Conservation (phyloP, 805 yeast genomes). For the Tetrapisispora pingtungensis region DNA sequence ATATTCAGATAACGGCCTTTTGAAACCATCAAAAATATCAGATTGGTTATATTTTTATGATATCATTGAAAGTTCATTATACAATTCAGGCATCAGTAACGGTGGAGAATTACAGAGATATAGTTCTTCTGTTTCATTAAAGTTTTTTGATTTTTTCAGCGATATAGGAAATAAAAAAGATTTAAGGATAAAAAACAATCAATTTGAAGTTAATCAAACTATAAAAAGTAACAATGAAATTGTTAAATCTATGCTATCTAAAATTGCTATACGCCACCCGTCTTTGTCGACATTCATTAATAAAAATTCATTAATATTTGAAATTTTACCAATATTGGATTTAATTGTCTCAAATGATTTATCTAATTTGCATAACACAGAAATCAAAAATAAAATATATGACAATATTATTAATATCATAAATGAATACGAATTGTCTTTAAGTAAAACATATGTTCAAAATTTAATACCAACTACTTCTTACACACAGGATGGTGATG, state of each 20-base stretch:
- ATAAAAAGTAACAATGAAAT: conserved; percentile 25
- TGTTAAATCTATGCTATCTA: conserved; percentile 15
- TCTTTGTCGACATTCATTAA: conserved; percentile 10
- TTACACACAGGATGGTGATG: not conserved
- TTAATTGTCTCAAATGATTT: conserved; percentile 22
- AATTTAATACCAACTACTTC: not conserved
- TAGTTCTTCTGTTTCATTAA: conserved; percentile 45
- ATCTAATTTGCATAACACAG: conserved; percentile 15
- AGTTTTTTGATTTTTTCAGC: conserved; percentile 54
- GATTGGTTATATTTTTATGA: conserved; percentile 78
- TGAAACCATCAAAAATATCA: conserved; percentile 49
- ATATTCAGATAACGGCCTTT: conserved; percentile 53
- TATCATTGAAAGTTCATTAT: conserved; percentile 31
- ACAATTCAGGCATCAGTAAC: conserved; percentile 26
- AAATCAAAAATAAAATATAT: conserved; percentile 22
- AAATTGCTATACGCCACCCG: conserved; percentile 10
- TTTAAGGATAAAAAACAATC: conserved; percentile 24
- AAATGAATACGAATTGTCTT: conserved; percentile 31
- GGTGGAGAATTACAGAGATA: conserved; percentile 44
- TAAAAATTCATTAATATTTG: conserved; percentile 18
- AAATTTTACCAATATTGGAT: conserved; percentile 31
- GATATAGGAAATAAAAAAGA: conserved; percentile 40
- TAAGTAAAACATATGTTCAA: not conserved
- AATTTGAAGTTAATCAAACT: conserved; percentile 25
- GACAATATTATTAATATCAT: conserved; percentile 33